A percentile compares a stretch with the other conserved stretches of the same genome.
phyloP scores from a whole-genome alignment of 1,139 yeast species.

The Suhomyces ambrosiae region DNA sequence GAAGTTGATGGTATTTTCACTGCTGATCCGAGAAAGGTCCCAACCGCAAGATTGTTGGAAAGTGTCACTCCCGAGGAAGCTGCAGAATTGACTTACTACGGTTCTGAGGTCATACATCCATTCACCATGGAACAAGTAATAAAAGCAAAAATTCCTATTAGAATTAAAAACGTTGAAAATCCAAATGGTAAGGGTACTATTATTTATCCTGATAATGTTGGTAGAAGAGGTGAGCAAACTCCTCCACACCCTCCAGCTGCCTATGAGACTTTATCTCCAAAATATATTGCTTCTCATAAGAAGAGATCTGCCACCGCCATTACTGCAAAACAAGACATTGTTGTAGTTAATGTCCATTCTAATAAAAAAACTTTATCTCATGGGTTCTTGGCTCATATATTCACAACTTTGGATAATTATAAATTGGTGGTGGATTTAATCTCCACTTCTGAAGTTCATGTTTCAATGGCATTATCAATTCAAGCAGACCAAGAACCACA shows the following conservation, averaged over 20 bases:
- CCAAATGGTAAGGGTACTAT: slow-evolving; percentile 90
- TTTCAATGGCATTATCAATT: slow-evolving; percentile 93
- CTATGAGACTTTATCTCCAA: slow-evolving; percentile 52
- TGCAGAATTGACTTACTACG: slow-evolving; percentile 94
- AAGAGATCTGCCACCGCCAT: slow-evolving; percentile 93
- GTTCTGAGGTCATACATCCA: slow-evolving; percentile 97
- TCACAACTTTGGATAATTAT: slow-evolving; percentile 81
- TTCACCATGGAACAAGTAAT: slow-evolving; percentile 99
- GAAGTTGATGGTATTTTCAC: slow-evolving; percentile 99
- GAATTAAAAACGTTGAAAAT: slow-evolving; percentile 93
- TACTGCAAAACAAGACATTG: slow-evolving; percentile 90
- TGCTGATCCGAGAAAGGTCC: slow-evolving; percentile 96
- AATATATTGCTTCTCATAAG: slow-evolving; percentile 50
- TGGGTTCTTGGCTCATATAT: slow-evolving; percentile 91
- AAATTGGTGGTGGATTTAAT: slow-evolving; percentile 91
- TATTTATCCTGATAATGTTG: slow-evolving; percentile 87
- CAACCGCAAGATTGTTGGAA: slow-evolving; percentile 79
- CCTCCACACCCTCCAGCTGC: slow-evolving; percentile 96
- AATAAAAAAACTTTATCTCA: slow-evolving; percentile 91
- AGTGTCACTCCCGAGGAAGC: slow-evolving; percentile 98
- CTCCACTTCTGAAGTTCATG: slow-evolving; percentile 96
- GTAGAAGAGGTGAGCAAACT: slow-evolving; percentile 80
- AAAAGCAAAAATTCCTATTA: slow-evolving; percentile 90
- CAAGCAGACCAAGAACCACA: slow-evolving; percentile 60
- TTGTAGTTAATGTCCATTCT: slow-evolving; percentile 89